Evolutionary conservation across 768 basidiomycete species (phyloP), one percentile per base, ranked within the genome.

Genomic region (Sistotremastrum niveocremeum): DNA sequence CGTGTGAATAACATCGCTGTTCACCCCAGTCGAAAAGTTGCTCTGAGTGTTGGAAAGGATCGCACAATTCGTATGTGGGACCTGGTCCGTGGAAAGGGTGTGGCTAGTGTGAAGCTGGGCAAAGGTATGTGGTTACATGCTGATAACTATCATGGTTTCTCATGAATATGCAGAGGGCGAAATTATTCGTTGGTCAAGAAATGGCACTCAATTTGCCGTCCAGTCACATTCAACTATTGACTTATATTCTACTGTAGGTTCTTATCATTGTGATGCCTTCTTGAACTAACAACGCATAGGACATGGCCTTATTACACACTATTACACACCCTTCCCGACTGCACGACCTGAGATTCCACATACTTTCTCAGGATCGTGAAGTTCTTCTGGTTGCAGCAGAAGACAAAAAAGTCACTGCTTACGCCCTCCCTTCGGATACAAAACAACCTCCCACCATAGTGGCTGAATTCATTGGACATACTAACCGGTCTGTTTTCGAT

Each of bases 21-120:
- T 3, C 95, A 99, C 57, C 94, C 90, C 0, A 84, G 86, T 0
- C 88, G 93, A 5, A 86, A 97, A 55, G 76, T 97, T 11, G 93
- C 83, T 1, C 62, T 99, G 37, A 89, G 81, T 50, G 90, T 97
- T 0, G 94, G 95, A 5, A 82, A 80, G 56, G 95, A 98, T 56
- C 72, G 74, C 52, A 87, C 85, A 3, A 53, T 98, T 48, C 74
- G 91, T 38, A 95, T 99, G 93, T 99, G 95, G 95, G 95, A 99
- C 68, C 67, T 99, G 42, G 93, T 97, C 87, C 70, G 93, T 39
- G 94, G 94, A 0, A 83, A 84, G 60, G 87, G 88, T 3, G 77
- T 77, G 7, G 89, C 88, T 5, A 89, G 90, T 60, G 83, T 77
- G 40, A 91, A 93, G 58, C 62, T 99, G 4, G 87, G 88, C 20